phyloP scores from a whole-genome alignment of 2,329 filamentous ascomycete species.

The Diaporthe citri region DNA sequence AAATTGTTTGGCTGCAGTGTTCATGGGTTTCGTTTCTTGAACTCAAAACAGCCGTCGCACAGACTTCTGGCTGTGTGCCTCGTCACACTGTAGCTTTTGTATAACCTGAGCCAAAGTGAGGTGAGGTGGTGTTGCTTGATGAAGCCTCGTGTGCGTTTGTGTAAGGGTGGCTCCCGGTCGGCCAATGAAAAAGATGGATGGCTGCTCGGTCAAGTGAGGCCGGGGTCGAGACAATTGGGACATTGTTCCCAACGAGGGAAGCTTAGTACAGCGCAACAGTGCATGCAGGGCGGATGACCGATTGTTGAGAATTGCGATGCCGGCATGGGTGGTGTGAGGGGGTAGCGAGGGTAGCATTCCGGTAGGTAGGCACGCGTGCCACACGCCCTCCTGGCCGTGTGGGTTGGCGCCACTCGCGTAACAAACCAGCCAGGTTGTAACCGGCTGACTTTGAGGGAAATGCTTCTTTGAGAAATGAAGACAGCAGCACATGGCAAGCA shows the following conservation, averaged over 20 bases:
- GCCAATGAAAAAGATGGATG: neutral
- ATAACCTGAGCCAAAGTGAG: neutral
- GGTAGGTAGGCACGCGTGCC: constrained; percentile 11
- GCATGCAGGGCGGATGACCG: neutral
- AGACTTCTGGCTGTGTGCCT: neutral
- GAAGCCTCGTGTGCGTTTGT: neutral
- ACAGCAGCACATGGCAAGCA: neutral
- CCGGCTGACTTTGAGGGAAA: neutral
- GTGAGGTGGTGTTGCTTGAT: neutral
- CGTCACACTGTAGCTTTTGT: neutral
- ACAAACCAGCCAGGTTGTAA: neutral
- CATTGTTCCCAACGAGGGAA: neutral
- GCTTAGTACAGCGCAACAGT: neutral
- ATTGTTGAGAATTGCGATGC: constrained; percentile 15
- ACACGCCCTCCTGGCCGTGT: neutral
- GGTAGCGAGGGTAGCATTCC: constrained; percentile 21
- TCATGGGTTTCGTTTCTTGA: neutral
- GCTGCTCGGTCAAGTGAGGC: neutral
- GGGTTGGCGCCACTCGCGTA: constrained; percentile 4
- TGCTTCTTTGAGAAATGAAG: neutral
- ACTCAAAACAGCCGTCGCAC: neutral
- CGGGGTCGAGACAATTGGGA: neutral
- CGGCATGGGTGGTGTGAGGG: constrained; percentile 13
- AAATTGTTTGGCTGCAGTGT: neutral
- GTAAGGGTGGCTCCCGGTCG: neutral